Evolutionary conservation across 1,284 basidiomycete genomes (phyloP), one percentile per base, ranked within the genome.

Genomic region (Chiua sp.): DNA sequence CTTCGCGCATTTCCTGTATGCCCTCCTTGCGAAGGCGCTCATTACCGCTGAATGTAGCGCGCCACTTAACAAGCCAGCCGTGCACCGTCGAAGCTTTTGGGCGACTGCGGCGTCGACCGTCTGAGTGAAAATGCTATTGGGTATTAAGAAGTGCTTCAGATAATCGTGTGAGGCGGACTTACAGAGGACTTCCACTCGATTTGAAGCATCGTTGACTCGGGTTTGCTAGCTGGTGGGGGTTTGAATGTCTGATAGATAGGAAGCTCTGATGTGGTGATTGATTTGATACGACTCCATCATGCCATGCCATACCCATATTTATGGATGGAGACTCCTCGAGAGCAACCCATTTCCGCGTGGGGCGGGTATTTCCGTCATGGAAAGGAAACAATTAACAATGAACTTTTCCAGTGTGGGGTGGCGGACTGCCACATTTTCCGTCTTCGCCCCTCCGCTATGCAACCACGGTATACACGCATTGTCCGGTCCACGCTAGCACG

Each of bases 11-110:
- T 51, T 86, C 85, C 74, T 81, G 67, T 44, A 77, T 78, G 49
- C 75, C 77, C 62, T 77, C 64, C 55, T 61, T 82, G 63, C 90
- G 80, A 48, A 88, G 75, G n/a, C 65, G 67, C 68, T 92, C 90
- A 69, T 89, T 80, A 39, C 87, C 89, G 30, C 80, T 70, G 51
- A 92, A 77, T 20, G 90, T 91, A 37, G 90, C 90, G 62, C 90
- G 82, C 82, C 87, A 83, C 74, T 91, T 91, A n/a, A 86, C 84
- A 60, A 92, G 78, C 88, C 89, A 91, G 55, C 90, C 90, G 67
- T 91, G 90, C 72, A 90, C 80, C 7, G 81, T 82, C 7, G 87
- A 90, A 16, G 88, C 80, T 53, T 86, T 84, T 58, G 81, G 85
- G 50, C 74, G 79, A 62, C 69, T 74, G 16, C 82, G 79, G 53